Evolutionary conservation across 352 stramenopile genomes (phyloP), one percentile per base, ranked within the genome.

Genomic region (Globisporangium viniferum): DNA sequence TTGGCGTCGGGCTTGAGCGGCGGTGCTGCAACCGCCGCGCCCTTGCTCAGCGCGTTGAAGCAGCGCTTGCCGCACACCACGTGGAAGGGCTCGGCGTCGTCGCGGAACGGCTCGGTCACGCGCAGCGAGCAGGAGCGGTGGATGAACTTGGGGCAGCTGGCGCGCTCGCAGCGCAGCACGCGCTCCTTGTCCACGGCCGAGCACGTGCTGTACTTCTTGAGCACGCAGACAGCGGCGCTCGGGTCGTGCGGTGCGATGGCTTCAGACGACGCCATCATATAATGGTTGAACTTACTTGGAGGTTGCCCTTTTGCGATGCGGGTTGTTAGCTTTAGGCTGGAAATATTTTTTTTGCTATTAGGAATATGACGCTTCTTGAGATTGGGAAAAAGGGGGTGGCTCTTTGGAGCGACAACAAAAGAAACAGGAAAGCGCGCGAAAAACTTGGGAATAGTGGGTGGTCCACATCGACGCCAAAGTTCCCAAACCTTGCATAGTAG

Each of bases 1-100:
- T 33, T 36, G 31, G n/a, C 24, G 15, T 41, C 24, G 4, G 24
- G 2, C 53, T 12, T 39, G 36, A 41, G 36, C 36, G 36, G 36
- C 10, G 36, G 3, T 12, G 53, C 27, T 10, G 44, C 39, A 6
- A n/a, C 39, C 41, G 22, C 33, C 3, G 46, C 65, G 65, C 36
- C 33, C 12, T 70, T 70, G 15, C 36, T 60, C 46, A 66, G 41
- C 31, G 65, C 58, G 20, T 70, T 70, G 49, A 62, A 70, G 58
- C 65, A 70, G 46, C 65, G 65, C 65, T 70, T 70, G 65, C 65
- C 65, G 58, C 65, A 70, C 57, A 70, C 65, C 14, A 70, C 51
- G 33, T 9, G 22, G 22, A 61, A 9, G 10, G 65, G 58, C 48
- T 66, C 57, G 15, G 39, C 24, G 18, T 14, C 48, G 58, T 65